Percentiles rank a stretch among this genome's conserved stretches.
phyloP scores from a whole-genome alignment of 2,329 filamentous ascomycete genomes.

The Colletotrichum gigasporum region DNA sequence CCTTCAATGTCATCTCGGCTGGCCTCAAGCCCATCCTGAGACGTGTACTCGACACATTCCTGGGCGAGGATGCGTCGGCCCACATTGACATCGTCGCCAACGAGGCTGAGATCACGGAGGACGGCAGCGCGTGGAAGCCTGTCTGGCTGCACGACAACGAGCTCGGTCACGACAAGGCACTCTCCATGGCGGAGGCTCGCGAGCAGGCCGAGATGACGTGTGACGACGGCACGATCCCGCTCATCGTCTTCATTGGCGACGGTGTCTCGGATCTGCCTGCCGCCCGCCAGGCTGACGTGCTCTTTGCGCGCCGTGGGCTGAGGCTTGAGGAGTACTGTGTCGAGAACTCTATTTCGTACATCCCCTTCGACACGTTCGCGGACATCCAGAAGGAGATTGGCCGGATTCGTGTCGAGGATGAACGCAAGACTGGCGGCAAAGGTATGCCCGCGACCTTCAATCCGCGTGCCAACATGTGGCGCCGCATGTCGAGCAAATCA shows the following conservation, averaged over 20 bases:
- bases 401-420: slow-evolving; percentile 66
- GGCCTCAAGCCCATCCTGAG: slow-evolving; percentile 72
- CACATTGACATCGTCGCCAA: slow-evolving; percentile 76
- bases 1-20: slow-evolving; percentile 76
- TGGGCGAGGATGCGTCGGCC: slow-evolving; percentile 67
- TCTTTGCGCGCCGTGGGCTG: slow-evolving; percentile 73
- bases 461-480: slow-evolving; percentile 75
- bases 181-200: slow-evolving; percentile 71
- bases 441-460: slow-evolving; percentile 71
- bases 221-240: slow-evolving; percentile 69
- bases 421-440: slow-evolving; percentile 66
- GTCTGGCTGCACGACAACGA: slow-evolving; percentile 74
- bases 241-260: slow-evolving; percentile 77
- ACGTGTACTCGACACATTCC: slow-evolving; percentile 69
- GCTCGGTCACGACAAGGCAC: slow-evolving; percentile 73
- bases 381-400: slow-evolving; percentile 71
- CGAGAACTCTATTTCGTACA: slow-evolving; percentile 68
- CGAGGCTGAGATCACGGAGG: slow-evolving; percentile 66
- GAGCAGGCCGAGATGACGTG: slow-evolving; percentile 60
- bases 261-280: slow-evolving; percentile 74
- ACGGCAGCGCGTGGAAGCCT: slow-evolving; percentile 70
- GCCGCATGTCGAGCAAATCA: slow-evolving; percentile 67
- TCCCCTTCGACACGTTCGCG: slow-evolving; percentile 72
- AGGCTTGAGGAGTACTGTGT: slow-evolving; percentile 73
- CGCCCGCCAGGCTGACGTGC: slow-evolving; percentile 72